These are phyloP conservation scores for Raphanus sativus DNA, from an alignment of 345 rosid species.

Conservation along the genomic window DNA sequence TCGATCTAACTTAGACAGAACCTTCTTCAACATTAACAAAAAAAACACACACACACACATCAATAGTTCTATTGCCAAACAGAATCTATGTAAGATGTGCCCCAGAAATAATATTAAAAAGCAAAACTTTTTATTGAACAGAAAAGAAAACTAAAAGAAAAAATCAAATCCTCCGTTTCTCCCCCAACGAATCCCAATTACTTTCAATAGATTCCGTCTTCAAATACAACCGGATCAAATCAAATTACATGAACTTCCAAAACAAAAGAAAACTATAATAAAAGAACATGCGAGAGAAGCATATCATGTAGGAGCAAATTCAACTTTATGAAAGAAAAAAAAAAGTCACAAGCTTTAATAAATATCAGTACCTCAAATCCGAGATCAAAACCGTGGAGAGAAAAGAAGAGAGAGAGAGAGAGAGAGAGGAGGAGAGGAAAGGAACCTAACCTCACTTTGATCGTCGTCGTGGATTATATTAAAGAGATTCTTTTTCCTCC, in stretches of 20 bases:
- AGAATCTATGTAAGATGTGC: neutral
- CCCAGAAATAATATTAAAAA: neutral
- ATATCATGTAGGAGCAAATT: neutral
- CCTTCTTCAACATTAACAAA: neutral
- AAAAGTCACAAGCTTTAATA: neutral
- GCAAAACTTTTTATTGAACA: conserved; percentile 6
- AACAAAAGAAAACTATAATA: too few relatives aligned
- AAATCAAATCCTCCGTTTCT: neutral
- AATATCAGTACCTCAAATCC: neutral
- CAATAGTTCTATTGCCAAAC: neutral
- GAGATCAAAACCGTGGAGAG: conserved; percentile 8
- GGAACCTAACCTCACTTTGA: conserved; percentile 37
- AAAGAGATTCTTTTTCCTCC: conserved; percentile 4
- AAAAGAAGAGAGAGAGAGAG: neutral
- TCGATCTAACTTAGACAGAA: neutral
- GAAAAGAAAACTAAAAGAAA: neutral
- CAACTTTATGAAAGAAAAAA: neutral
- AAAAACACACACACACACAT: neutral
- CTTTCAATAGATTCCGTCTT: conserved; percentile 13
- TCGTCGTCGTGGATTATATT: conserved; percentile 24
- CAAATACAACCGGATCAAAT: conserved; percentile 33
- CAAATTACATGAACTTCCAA: neutral
- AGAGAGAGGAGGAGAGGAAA: neutral
- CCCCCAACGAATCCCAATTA: neutral
- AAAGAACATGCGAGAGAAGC: neutral